Evolutionary conservation across 257 asterid species (phyloP), one percentile per base, ranked within the genome.

Genomic region (Orobanche coerulescens): DNA sequence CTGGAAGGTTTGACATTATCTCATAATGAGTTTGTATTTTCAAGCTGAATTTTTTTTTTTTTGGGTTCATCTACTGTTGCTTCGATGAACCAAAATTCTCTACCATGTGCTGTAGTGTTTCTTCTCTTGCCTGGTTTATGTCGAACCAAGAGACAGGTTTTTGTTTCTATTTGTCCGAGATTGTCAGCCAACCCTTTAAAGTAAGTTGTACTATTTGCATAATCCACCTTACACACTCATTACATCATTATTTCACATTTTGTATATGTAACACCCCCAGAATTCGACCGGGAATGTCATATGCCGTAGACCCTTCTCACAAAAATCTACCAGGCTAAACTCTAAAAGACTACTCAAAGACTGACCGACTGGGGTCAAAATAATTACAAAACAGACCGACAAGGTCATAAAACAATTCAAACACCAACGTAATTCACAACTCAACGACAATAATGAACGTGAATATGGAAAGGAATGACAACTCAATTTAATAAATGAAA

Each of bases 81-180:
- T 39, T 67, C 34, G 8, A 43, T 62, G 43, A 49, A 9, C 31
- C 25, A 12, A 48, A 37, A 20, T 49, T 64, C 18, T 57, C 49
- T 20, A 58, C 37, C 24, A 3, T 39, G 62, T 15, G 15, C 9
- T 66, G 72, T 72, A 81, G 84, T 76, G 87, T 81, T 55, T 81
- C 87, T 30, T 81, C 87, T 10, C 65, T 81, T 67, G 87, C 87
- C 54, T 81, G 84, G 84, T 81, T 81, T 69, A 81, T 81, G 87
- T 81, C 87, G 25, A 78, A 81, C 62, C 87, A 81, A 66, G 87
- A 81, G 73, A 78, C 84, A 20, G 75, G 87, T 44, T 81, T n/a
- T 81, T 73, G 87, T 81, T 48, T 78, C 87, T 33, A 71, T 81
- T 48, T 80, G 87, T 64, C 87, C 75, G 73, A 67, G 87, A 73